These are phyloP conservation scores for Torulaspora microellipsoides DNA, from an alignment of 805 yeast genomes.

Conservation along the genomic window DNA sequence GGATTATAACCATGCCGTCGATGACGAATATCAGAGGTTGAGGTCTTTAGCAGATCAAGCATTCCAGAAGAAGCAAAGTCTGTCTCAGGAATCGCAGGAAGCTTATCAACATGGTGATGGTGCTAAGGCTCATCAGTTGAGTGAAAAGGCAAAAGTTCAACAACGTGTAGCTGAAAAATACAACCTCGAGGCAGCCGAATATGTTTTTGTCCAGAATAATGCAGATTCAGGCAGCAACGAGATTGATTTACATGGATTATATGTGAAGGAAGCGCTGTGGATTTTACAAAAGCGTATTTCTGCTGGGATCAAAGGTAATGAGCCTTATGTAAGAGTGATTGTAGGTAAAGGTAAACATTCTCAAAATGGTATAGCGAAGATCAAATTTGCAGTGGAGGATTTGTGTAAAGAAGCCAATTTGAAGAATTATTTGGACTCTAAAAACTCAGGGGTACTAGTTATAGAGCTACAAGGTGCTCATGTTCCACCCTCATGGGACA, in stretches of 20 bases:
- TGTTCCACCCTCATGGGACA: slow-evolving; percentile 39
- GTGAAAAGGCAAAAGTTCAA: slow-evolving; percentile 62
- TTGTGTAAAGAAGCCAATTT: slow-evolving; percentile 66
- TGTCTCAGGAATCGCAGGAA: slow-evolving; percentile 63
- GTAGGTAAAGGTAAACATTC: slow-evolving; percentile 94
- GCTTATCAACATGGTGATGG: slow-evolving; percentile 78
- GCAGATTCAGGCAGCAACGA: slow-evolving; percentile 81
- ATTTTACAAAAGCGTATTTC: slow-evolving; percentile 68
- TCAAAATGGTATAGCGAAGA: slow-evolving; percentile 71
- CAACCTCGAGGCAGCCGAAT: slow-evolving; percentile 82
- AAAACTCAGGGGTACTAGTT: slow-evolving; percentile 77
- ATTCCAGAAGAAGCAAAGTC: slow-evolving; percentile 48
- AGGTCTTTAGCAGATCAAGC: slow-evolving; percentile 68
- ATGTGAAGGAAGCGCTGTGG: slow-evolving; percentile 81
- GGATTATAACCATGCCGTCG: slow-evolving; percentile 74
- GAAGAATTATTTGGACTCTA: slow-evolving; percentile 54
- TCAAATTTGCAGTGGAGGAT: slow-evolving; percentile 84
- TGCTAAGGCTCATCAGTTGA: slow-evolving; percentile 63
- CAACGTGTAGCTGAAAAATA: slow-evolving; percentile 57
- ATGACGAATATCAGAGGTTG: slow-evolving; percentile 54
- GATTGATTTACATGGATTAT: slow-evolving; percentile 90
- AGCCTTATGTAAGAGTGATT: slow-evolving; percentile 66
- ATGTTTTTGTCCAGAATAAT: slow-evolving; percentile 82
- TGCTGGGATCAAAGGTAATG: slow-evolving; percentile 55
- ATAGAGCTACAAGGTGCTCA: slow-evolving; percentile 54